Evolutionary conservation across 148 eudicot species (phyloP), one percentile per base, ranked within the genome.

Genomic region (Nyssa sinensis): DNA sequence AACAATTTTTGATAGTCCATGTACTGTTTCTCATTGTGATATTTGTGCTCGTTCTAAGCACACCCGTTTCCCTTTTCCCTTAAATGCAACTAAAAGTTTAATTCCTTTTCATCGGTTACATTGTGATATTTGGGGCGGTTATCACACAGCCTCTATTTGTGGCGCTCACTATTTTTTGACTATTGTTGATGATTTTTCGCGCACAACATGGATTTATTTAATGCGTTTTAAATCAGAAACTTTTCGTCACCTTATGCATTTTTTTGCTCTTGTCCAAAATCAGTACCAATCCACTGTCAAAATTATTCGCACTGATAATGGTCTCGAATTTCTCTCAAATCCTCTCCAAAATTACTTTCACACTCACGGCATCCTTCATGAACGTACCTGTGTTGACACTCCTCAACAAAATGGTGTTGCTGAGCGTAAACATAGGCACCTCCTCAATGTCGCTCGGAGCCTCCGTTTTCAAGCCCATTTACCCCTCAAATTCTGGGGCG

Each of bases 391-490:
- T 64, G 35, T n/a, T 8, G n/a, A 71, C 21, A 77, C 75, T 7
- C 70, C 80, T 1, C 49, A 76, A 69, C 79, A 76, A 59, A 76
- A 69, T 69, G 68, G n/a, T n/a, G n/a, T n/a, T n/a, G n/a, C n/a
- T n/a, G n/a, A n/a, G n/a, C n/a, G n/a, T n/a, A n/a, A n/a, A 37
- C 78, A 75, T 58, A 17, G 41, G 16, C 65, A 66, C 25, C 29
- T 76, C 8, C 19, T 76, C 3, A 17, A 76, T 5, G 35, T 69
- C 0, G 62, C 64, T 29, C 19, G 73, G 39, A 7, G 4, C 3
- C 39, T 35, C 39, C 39, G 39, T 35, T 67, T 67, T 30, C 29
- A 24, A 17, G 16, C 55, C 11, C 37, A 24, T 23, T 9, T 25
- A 14, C 28, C 3, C 12, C 71, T 12, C 9, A n/a, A n/a, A n/a